phyloP scores from a whole-genome alignment of 129 eudicot species.

The Scalesia atractyloides region DNA sequence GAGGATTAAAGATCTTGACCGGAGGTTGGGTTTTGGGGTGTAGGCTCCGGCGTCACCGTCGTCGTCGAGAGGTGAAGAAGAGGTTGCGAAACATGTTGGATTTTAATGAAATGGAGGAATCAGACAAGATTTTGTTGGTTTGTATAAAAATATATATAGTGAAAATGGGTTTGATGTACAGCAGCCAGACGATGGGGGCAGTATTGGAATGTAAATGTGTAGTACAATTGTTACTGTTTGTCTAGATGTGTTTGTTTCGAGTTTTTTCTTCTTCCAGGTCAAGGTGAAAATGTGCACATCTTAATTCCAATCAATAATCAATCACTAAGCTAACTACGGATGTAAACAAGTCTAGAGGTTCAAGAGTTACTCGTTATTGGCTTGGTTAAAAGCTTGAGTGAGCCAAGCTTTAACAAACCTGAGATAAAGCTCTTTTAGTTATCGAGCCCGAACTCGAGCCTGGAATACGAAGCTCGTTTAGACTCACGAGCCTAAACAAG shows the following conservation, averaged over 20 bases:
- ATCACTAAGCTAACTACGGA: no score
- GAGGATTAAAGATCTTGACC: slow-evolving; percentile 54
- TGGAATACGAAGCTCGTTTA: no score
- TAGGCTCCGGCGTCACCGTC: background rate
- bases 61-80: slow-evolving; percentile 23
- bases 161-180: background rate
- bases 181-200: background rate
- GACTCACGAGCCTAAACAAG: no score
- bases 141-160: background rate
- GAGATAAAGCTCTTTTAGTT: no score
- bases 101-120: slow-evolving; percentile 5
- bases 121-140: no score
- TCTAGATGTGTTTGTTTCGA: background rate
- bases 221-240: slow-evolving; percentile 20
- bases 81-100: slow-evolving; percentile 30
- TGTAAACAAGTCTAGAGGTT: no score
- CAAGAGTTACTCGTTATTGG: no score
- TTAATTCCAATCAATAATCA: no score
- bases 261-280: background rate
- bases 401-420: no score
- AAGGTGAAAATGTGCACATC: background rate
- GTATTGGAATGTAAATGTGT: slow-evolving; percentile 3
- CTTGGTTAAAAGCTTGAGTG: no score
- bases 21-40: slow-evolving; percentile 46
- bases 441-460: no score